Base-by-base conservation (phyloP, 2,329 filamentous ascomycete genomes). In the Neopestalotiopsis rosae region DNA sequence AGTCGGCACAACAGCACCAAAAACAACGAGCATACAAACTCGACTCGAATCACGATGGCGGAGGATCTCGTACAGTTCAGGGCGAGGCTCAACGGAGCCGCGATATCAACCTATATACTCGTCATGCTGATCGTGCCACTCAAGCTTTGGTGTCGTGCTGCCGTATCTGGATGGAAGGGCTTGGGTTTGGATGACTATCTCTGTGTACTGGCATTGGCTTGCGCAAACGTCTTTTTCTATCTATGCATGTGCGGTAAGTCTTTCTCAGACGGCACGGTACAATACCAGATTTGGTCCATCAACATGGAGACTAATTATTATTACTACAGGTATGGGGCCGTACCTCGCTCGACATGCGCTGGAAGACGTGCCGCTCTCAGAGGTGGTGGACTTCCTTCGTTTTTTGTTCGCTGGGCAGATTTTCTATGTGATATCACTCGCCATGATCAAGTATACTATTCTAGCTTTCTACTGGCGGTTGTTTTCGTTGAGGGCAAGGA, bases 381-480 rank as follows among this genome's bases (percentile, higher is more conserved):
- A 63, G 32, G 61, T 38, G 5, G 28, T 63, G 2, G 61, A 63
- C 61, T 63, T 63, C 14, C 61, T 63, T 14, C 24, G 40, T 9
- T 63, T 63, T 20, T 10, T 40, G 5, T 63, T 63, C 20, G 61
- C 40, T 5, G 62, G 62, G 3, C 62, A 65, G 62, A 10, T 52
- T 2, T 34, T 65, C 3, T 65, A 65, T 12, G 62, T 65, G 24
- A 30, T 34, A 2, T 28, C 62, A 3, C 62, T 65, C 20, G 62
- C 45, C 34, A 65, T 65, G 62, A 56, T 65, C 62, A 65, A 65
- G 45, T 65, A 65, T 24, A 52, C 34, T 13, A 45, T 63, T 10
- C 38, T 65, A 0, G 40, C 62, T 5, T 52, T 63, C 40, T 63
- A 63, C 61, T 63, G 61, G 61, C 5, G 61, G 24, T 20, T 63